Percentiles rank a stretch among this genome's conserved stretches.
These are phyloP conservation scores for Fusarium sp. DNA, from an alignment of 2,329 filamentous ascomycete genomes.

Conservation along the genomic window DNA sequence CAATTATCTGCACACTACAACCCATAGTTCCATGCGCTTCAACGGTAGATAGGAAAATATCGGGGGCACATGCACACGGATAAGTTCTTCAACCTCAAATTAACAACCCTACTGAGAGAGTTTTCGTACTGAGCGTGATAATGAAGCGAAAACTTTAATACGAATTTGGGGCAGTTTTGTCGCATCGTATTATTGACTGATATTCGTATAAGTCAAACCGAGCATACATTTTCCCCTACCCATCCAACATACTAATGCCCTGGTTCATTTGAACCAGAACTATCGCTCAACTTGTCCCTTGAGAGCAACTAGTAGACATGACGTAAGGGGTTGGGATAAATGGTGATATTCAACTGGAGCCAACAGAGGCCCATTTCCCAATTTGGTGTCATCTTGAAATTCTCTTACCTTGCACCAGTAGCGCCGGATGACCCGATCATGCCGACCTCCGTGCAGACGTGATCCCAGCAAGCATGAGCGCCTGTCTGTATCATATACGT, in stretches of 20 bases:
- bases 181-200: background rate
- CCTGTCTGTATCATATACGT: constrained; percentile 14
- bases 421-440: constrained; percentile 32
- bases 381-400: constrained; percentile 27
- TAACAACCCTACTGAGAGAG: background rate
- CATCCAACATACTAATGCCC: background rate
- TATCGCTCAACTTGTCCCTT: background rate
- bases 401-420: constrained; percentile 18
- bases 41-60: background rate
- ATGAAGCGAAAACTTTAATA: background rate
- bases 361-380: constrained; percentile 20
- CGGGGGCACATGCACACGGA: background rate
- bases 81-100: background rate
- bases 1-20: constrained; percentile 3
- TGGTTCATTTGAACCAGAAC: background rate
- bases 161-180: background rate
- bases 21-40: background rate
- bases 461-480: constrained; percentile 27
- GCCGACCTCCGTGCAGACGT: constrained; percentile 18
- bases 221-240: background rate
- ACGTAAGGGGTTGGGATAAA: constrained; percentile 34
- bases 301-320: constrained; percentile 16
- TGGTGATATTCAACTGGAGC: constrained; percentile 9
- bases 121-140: background rate
- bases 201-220: background rate